Conservation (phyloP, 176 grass and related monocot species). For the Puya raimondii region DNA sequence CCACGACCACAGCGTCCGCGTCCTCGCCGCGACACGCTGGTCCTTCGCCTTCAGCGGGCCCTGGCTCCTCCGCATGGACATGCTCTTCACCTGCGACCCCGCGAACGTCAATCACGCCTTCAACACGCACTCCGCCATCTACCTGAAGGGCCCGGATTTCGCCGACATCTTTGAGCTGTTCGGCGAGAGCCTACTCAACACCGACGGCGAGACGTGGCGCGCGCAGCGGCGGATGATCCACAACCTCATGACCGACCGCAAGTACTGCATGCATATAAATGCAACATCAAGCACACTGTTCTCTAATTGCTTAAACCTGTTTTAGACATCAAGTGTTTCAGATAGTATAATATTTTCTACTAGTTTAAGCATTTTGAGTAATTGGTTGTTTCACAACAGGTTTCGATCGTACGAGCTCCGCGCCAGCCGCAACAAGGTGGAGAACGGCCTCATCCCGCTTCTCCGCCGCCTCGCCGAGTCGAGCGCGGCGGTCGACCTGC, state of each 20-base stretch:
- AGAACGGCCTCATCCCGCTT: slow-evolving; percentile 33
- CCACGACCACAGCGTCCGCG: slow-evolving; percentile 44
- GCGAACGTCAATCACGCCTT: slow-evolving; percentile 57
- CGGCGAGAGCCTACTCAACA: slow-evolving; percentile 64
- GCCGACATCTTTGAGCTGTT: slow-evolving; percentile 47
- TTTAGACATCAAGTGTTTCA: no score
- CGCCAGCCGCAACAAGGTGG: slow-evolving; percentile 43
- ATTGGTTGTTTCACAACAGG: not conserved
- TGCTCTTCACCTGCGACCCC: slow-evolving; percentile 52
- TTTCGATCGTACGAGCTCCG: slow-evolving; percentile 34
- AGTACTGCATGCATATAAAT: no score
- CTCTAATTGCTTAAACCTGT: no score
- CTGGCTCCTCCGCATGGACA: slow-evolving; percentile 35
- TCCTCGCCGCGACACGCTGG: slow-evolving; percentile 17
- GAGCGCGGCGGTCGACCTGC: slow-evolving; percentile 33
- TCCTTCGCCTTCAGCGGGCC: slow-evolving; percentile 32
- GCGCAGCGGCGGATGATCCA: slow-evolving; percentile 55
- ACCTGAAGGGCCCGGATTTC: slow-evolving; percentile 75
- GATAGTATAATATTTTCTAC: no score
- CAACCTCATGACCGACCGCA: slow-evolving; percentile 29
- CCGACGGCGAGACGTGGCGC: slow-evolving; percentile 60
- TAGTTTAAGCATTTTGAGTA: no score
- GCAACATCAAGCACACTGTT: no score
- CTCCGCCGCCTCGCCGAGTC: slow-evolving; percentile 32
- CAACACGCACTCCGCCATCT: slow-evolving; percentile 48